A percentile compares a stretch with the other conserved stretches of the same genome.
Conservation (phyloP, 1,139 yeast species). For the Saccharomyces hybrid region DNA sequence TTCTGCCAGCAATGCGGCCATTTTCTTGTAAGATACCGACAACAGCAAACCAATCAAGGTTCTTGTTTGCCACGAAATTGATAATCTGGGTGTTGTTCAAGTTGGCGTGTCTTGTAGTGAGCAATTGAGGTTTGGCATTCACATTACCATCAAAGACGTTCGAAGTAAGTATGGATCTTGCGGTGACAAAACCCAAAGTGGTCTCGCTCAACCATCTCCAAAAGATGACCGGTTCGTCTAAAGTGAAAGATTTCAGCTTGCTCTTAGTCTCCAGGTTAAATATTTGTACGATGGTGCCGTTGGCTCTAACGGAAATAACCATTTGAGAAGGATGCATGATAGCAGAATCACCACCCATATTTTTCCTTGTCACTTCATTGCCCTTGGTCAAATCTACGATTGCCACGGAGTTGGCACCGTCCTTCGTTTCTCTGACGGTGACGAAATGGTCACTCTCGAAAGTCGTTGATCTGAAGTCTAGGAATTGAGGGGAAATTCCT, state of each 20-base stretch:
- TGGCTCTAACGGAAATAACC: conserved; percentile 90
- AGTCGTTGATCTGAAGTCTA: conserved; percentile 91
- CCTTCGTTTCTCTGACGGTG: conserved; percentile 74
- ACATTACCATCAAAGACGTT: conserved; percentile 76
- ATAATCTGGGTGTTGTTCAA: conserved; percentile 82
- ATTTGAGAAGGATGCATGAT: conserved; percentile 88
- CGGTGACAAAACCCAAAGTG: conserved; percentile 79
- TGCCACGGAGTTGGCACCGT: conserved; percentile 80
- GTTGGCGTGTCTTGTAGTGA: conserved; percentile 78
- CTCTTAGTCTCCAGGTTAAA: conserved; percentile 85
- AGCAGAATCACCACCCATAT: conserved; percentile 96
- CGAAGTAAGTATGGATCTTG: conserved; percentile 69
- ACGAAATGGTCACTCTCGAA: conserved; percentile 88
- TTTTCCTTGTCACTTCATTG: conserved; percentile 72
- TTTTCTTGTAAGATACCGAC: conserved; percentile 94
- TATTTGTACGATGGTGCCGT: conserved; percentile 91
- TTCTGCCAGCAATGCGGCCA: conserved; percentile 93
- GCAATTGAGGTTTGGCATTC: conserved; percentile 62
- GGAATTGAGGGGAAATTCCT: conserved; percentile 76
- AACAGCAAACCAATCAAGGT: conserved; percentile 87
- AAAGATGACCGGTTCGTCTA: conserved; percentile 83
- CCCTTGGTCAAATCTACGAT: conserved; percentile 77
- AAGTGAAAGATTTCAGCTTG: conserved; percentile 78
- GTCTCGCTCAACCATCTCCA: conserved; percentile 89
- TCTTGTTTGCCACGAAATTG: conserved; percentile 77